Conservation (phyloP, 345 rosid genomes). For the Corymbia maculata region DNA sequence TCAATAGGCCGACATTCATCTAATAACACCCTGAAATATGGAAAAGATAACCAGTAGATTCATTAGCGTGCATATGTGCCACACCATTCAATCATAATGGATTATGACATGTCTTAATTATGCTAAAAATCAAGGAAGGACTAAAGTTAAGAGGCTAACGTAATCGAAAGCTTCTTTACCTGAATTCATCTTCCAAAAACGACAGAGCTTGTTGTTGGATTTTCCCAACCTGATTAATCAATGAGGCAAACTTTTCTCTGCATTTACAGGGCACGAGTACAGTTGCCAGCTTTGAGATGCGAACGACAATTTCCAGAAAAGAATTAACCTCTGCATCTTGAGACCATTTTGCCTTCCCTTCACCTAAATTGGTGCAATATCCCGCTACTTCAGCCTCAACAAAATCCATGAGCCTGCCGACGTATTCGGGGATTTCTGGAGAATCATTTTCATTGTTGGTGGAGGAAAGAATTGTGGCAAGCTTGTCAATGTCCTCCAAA, state of each 20-base stretch:
- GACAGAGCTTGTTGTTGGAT: conserved; percentile 71
- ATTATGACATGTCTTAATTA: neutral
- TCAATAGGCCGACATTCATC: neutral
- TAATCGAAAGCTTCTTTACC: neutral
- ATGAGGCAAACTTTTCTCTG: conserved; percentile 14
- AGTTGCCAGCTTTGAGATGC: conserved; percentile 40
- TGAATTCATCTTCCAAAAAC: conserved; percentile 68
- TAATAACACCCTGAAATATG: neutral
- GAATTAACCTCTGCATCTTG: conserved; percentile 27
- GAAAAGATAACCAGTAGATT: neutral
- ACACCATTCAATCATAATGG: neutral
- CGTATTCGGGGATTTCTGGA: conserved; percentile 33
- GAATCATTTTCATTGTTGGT: conserved; percentile 2
- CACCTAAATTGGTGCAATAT: conserved; percentile 19
- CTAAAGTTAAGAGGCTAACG: neutral
- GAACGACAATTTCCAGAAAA: conserved; percentile 38
- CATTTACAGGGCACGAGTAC: conserved; percentile 20
- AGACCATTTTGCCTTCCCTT: conserved; percentile 25
- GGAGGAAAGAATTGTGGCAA: conserved; percentile 15
- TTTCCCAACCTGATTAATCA: conserved; percentile 44
- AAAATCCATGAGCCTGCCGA: conserved; percentile 57
- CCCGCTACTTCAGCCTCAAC: conserved; percentile 27
- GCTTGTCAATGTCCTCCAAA: conserved; percentile 42
- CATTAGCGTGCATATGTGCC: conserved; percentile 24
- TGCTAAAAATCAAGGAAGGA: neutral